Evolutionary conservation across 805 yeast species (phyloP).

Genomic region (Metschnikowia proteae): DNA sequence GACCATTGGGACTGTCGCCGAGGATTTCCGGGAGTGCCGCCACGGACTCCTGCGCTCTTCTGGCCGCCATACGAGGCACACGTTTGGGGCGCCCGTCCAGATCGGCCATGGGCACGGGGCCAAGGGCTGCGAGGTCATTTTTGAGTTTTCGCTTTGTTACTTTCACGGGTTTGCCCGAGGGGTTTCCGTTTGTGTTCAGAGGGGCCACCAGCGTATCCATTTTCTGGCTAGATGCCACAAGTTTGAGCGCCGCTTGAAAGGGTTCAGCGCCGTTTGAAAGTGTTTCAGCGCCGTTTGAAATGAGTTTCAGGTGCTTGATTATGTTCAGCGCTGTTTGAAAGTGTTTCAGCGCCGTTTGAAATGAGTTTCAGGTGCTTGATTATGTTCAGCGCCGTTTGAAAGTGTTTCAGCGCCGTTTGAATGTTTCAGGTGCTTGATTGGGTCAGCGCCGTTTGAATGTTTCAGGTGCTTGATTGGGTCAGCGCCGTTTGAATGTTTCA

Average conservation of each 20-base stretch:
- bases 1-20: not conserved
- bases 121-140: constrained; percentile 2
- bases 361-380: too few relatives aligned
- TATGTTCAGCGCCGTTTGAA: too few relatives aligned
- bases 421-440: too few relatives aligned
- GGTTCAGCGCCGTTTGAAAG: not conserved
- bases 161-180: not conserved
- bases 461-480: too few relatives aligned
- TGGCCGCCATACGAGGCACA: constrained; percentile 2
- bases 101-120: not conserved
- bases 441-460: too few relatives aligned
- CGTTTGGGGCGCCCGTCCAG: not conserved
- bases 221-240: not conserved
- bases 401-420: too few relatives aligned
- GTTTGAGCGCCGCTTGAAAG: too few relatives aligned
- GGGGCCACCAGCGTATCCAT: not conserved
- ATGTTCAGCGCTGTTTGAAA: too few relatives aligned
- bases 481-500: too few relatives aligned
- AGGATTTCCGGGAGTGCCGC: not conserved
- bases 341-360: too few relatives aligned
- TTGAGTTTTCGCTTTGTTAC: not conserved
- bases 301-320: too few relatives aligned
- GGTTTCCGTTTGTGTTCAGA: not conserved
- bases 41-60: constrained; percentile 1
- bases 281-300: not conserved